A percentile compares a stretch with the other conserved stretches of the same genome.
Evolutionary conservation across 345 rosid species (phyloP).

Genomic region (Lenwebbia sp.): DNA sequence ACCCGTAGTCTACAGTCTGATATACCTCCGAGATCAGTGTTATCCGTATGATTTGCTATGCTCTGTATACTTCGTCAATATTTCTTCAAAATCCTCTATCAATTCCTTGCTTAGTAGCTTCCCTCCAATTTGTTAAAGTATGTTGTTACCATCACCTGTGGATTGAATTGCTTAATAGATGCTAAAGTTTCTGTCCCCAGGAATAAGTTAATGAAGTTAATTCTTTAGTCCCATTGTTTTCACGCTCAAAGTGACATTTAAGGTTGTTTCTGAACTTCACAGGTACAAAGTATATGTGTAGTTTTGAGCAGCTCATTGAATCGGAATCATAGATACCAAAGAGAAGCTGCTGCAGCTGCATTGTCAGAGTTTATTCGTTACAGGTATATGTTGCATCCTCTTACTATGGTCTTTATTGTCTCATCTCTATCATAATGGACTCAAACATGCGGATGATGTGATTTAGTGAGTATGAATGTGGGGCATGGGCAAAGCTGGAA

Average conservation of each 20-base stretch:
- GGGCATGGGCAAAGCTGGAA: not conserved
- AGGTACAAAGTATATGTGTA: conserved; percentile 70
- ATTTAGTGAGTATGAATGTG: not conserved
- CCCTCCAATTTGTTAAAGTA: not conserved
- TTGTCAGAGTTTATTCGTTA: conserved; percentile 82
- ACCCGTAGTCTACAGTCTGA: not conserved
- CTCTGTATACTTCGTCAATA: not conserved
- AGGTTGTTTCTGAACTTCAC: conserved; percentile 4
- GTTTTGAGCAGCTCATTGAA: conserved; percentile 68
- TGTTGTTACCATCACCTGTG: not conserved
- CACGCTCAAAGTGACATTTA: not conserved
- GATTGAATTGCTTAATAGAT: not conserved
- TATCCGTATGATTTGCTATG: not conserved
- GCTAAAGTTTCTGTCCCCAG: not conserved
- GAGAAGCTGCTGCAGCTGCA: conserved; percentile 98
- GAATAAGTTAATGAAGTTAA: not conserved
- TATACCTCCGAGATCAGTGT: not conserved
- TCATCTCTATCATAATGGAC: not conserved
- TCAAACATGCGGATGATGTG: not conserved
- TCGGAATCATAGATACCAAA: conserved; percentile 58
- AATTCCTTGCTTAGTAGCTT: not conserved
- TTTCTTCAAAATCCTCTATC: not conserved
- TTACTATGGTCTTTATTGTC: not conserved
- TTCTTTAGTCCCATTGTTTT: not conserved
- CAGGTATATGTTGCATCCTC: conserved; percentile 32